Evolutionary conservation across 352 stramenopile genomes (phyloP), one percentile per base, ranked within the genome.

Genomic region (Pythium rishiriense): DNA sequence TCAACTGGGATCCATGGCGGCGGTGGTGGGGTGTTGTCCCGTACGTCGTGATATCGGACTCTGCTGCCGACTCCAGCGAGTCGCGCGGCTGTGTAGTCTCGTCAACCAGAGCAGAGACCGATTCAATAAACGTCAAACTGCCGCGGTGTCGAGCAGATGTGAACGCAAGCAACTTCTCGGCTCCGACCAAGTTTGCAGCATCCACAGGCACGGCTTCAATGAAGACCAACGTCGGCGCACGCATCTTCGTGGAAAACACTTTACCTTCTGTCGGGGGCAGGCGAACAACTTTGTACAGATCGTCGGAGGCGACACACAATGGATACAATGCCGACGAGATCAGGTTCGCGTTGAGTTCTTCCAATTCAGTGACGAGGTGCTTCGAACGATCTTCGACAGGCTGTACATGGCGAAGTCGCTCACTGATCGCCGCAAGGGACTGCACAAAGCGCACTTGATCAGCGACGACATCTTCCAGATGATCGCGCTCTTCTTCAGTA

Each of bases 221-320:
- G 49, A 91, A 91, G 41, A 93, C 87, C 17, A 93, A 64, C 31
- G 84, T 93, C 14, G 84, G 84, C 3, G 84, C 84, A 21, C 84
- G 81, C 79, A 90, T 90, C 72, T 93, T 93, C 10, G 84, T 93
- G n/a, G 84, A 89, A 33, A 93, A 93, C 17, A 93, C 84, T 63
- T 90, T 93, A 51, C 84, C 84, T 76, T 93, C 84, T 10, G 64
- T 85, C 9, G 81, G 81, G 28, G 84, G 81, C 26, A 93, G 84
- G 8, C 84, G 80, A 21, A 93, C 63, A 8, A 93, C 84, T 70
- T 86, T 81, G 57, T 84, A 87, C 24, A 93, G 57, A 37, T 89
- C 75, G 43, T 93, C 84, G 5, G 84, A 93, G 3, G 82, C 84
- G 0, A 78, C 76, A 35, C 84, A 91, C 9, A 93, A 56, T 12